Percentiles rank a stretch among this genome's conserved stretches.
These are phyloP conservation scores for Colletotrichum chrysophilum DNA, from an alignment of 2,329 filamentous ascomycete genomes.

Conservation along the genomic window DNA sequence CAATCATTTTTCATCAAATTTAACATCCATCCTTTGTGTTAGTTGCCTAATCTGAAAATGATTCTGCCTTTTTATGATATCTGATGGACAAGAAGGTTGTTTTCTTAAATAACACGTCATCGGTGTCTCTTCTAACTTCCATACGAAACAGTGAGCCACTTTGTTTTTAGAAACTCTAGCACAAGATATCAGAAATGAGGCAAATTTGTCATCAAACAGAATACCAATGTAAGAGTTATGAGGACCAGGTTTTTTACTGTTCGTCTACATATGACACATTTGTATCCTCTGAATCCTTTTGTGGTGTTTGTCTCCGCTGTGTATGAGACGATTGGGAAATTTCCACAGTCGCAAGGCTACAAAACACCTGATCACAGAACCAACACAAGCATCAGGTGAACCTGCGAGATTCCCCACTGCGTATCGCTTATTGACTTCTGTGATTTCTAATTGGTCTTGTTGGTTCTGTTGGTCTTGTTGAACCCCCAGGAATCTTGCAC, in stretches of 20 bases:
- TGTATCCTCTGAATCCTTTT: not conserved
- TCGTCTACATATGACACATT: not conserved
- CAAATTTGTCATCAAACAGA: not conserved
- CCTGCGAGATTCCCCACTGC: not conserved
- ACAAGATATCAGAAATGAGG: not conserved
- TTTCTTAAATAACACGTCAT: not conserved
- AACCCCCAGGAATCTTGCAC: not conserved
- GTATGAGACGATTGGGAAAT: not conserved
- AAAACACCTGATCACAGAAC: not conserved
- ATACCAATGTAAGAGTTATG: fast-evolving
- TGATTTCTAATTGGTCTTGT: not conserved
- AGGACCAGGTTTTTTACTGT: fast-evolving
- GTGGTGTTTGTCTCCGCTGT: not conserved
- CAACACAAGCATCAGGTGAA: not conserved
- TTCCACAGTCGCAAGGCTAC: not conserved
- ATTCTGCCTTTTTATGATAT: not conserved
- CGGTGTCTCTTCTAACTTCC: not conserved
- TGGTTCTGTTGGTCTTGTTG: not conserved
- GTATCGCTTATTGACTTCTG: not conserved
- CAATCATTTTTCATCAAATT: not conserved
- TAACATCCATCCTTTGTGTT: not conserved
- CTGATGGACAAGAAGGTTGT: not conserved
- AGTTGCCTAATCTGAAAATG: fast-evolving
- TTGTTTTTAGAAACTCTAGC: fast-evolving
- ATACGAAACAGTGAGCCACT: not conserved